These are phyloP conservation scores for Beauveria sp. DNA, from an alignment of 2,329 filamentous ascomycete genomes.

Conservation along the genomic window DNA sequence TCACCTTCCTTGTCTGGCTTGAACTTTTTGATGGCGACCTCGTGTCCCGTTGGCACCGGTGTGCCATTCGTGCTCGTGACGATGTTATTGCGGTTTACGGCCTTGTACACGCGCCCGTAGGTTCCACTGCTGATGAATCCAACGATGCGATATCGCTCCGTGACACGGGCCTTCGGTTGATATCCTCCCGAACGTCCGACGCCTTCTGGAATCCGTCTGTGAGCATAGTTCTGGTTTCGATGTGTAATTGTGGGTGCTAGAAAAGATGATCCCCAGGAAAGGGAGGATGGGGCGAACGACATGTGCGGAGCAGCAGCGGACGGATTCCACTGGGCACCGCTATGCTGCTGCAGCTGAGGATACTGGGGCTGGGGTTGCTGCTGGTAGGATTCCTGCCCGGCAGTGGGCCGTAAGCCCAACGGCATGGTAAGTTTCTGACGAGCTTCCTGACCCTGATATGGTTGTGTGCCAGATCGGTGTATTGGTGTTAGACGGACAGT, in stretches of 20 bases:
- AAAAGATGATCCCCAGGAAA: neutral
- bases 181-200: conserved; percentile 48
- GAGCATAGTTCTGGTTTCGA: conserved; percentile 21
- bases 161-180: conserved; percentile 76
- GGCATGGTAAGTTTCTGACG: neutral
- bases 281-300: conserved; percentile 8
- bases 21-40: conserved; percentile 99
- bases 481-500: neutral
- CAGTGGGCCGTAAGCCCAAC: neutral
- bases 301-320: conserved; percentile 5
- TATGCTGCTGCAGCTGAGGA: neutral
- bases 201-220: conserved; percentile 39
- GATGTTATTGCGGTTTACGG: conserved; percentile 51
- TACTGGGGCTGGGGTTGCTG: neutral
- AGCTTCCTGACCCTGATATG: neutral
- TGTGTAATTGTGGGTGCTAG: neutral
- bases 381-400: neutral
- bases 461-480: neutral
- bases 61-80: conserved; percentile 9
- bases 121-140: conserved; percentile 98
- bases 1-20: conserved; percentile 99
- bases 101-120: conserved; percentile 97
- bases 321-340: neutral
- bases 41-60: conserved; percentile 45
- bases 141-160: conserved; percentile 90